Evolutionary conservation across 2,329 filamentous ascomycete genomes (phyloP), one percentile per base, ranked within the genome.

Genomic region (Fusarium nanum): DNA sequence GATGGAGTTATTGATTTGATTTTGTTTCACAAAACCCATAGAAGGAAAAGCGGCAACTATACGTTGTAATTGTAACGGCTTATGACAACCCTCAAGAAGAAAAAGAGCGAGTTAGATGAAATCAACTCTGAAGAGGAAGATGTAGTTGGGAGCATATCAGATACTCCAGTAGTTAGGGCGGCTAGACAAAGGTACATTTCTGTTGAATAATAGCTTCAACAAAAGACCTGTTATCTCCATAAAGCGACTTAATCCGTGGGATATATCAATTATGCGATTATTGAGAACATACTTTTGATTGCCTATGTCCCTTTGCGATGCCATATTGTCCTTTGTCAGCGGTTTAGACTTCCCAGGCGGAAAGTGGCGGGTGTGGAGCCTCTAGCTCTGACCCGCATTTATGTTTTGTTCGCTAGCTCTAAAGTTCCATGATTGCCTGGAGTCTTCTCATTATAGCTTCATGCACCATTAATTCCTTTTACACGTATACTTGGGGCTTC

Each of bases 291-390:
- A 22, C 68, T 68, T 37, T 66, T 46, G 56, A 60, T 68, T 62
- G n/a, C n/a, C n/a, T n/a, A 22, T 30, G 53, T 53, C 50, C 32
- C 48, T 56, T 41, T 14, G 34, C 34, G 10, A 37, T 37, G 18
- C 18, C 34, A 37, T n/a, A 37, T n/a, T 11, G 34, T 37, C 95
- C 86, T 82, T 92, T 93, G 65, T 97, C 93, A 5, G 90, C 91
- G 98, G 84, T 49, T 89, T 87, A 0, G 94, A 37, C 34, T 37
- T 37, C n/a, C 13, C 10, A 52, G 27, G 5, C 44, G 57, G 55
- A 25, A 67, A 67, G 63, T 64, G 67, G 57, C 45, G 37, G 53
- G 18, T 22, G 37, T 68, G 53, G 55, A 50, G 37, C 25, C 49
- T 30, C 11, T 18, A 65, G 60, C 62, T 65, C 41, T 45, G 56